These are phyloP conservation scores for Gamarada debralockiae DNA, from an alignment of 495 filamentous ascomycete genomes.

Conservation along the genomic window DNA sequence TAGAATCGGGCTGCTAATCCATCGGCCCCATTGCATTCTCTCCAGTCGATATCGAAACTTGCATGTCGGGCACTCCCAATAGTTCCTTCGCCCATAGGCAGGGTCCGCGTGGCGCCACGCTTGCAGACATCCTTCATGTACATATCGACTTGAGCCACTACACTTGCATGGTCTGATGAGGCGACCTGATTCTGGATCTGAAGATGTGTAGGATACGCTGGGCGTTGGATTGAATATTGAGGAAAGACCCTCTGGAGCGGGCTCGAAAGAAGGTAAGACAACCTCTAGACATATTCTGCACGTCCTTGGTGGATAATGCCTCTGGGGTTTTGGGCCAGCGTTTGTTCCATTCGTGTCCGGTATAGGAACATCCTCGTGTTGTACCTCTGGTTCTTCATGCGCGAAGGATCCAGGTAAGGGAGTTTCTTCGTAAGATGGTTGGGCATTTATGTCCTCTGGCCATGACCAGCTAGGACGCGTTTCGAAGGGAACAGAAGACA, in stretches of 20 bases:
- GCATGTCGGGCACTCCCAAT: slow-evolving; percentile 88
- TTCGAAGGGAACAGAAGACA: slow-evolving; percentile 1
- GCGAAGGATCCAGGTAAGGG: slow-evolving; percentile 2
- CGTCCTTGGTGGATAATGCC: slow-evolving; percentile 62
- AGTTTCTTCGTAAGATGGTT: neutral
- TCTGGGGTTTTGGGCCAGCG: slow-evolving; percentile 30
- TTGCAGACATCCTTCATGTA: slow-evolving; percentile 91
- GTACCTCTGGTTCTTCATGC: slow-evolving; percentile 3
- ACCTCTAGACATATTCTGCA: slow-evolving; percentile 93
- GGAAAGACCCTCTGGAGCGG: slow-evolving; percentile 55
- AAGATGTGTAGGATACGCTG: slow-evolving; percentile 70
- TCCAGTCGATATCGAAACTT: slow-evolving; percentile 78
- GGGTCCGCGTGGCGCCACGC: slow-evolving; percentile 78
- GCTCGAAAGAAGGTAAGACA: slow-evolving; percentile 71
- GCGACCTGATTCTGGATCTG: slow-evolving; percentile 69
- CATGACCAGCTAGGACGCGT: slow-evolving; percentile 11
- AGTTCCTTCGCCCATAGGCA: slow-evolving; percentile 60
- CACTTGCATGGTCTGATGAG: slow-evolving; percentile 92
- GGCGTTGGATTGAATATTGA: slow-evolving; percentile 58
- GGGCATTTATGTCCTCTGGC: slow-evolving; percentile 7
- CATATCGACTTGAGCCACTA: slow-evolving; percentile 87
- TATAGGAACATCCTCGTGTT: neutral
- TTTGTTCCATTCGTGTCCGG: slow-evolving; percentile 17
- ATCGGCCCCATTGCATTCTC: slow-evolving; percentile 69
- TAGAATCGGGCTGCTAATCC: slow-evolving; percentile 62